phyloP scores from a whole-genome alignment of 1,284 basidiomycete species.

The Vanrija sp. region DNA sequence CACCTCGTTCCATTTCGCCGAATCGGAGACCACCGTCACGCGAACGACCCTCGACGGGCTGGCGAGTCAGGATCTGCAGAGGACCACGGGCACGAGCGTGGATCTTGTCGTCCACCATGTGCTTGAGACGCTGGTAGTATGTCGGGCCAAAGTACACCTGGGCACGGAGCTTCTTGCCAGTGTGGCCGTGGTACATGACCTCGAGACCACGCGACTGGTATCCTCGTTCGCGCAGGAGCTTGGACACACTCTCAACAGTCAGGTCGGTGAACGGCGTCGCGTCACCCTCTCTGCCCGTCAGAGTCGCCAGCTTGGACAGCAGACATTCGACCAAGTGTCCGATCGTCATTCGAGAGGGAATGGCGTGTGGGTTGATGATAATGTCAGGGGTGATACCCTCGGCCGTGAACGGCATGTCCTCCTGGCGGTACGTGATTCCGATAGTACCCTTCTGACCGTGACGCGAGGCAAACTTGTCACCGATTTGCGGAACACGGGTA shows the following conservation, averaged over 20 bases:
- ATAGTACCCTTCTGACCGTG: conserved; percentile 99
- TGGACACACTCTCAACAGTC: conserved; percentile 91
- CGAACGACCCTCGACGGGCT: conserved; percentile 98
- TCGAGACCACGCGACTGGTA: conserved; percentile 96
- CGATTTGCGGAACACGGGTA: conserved; percentile 92
- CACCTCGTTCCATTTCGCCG: conserved; percentile 89
- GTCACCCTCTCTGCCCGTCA: conserved; percentile 94
- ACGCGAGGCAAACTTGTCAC: conserved; percentile 98
- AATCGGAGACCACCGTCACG: conserved; percentile 98
- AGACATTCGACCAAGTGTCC: conserved; percentile 99
- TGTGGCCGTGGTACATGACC: conserved; percentile 99
- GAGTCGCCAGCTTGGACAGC: conserved; percentile 90
- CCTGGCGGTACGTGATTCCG: conserved; percentile 97
- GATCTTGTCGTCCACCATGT: conserved; percentile 99
- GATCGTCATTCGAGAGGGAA: conserved; percentile 99
- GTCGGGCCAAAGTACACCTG: conserved; percentile 98
- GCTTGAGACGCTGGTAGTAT: conserved; percentile 98
- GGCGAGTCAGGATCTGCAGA: conserved; percentile 93
- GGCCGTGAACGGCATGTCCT: conserved; percentile 98
- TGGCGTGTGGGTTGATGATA: conserved; percentile 98
- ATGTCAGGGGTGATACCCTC: conserved; percentile 96
- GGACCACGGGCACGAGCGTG: conserved; percentile 96
- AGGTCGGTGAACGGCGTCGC: conserved; percentile 98
- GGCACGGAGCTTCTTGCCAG: conserved; percentile 92
- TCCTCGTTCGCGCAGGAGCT: conserved; percentile 72